These are phyloP conservation scores for Monilinia laxa DNA, from an alignment of 2,329 filamentous ascomycete genomes.

Conservation along the genomic window DNA sequence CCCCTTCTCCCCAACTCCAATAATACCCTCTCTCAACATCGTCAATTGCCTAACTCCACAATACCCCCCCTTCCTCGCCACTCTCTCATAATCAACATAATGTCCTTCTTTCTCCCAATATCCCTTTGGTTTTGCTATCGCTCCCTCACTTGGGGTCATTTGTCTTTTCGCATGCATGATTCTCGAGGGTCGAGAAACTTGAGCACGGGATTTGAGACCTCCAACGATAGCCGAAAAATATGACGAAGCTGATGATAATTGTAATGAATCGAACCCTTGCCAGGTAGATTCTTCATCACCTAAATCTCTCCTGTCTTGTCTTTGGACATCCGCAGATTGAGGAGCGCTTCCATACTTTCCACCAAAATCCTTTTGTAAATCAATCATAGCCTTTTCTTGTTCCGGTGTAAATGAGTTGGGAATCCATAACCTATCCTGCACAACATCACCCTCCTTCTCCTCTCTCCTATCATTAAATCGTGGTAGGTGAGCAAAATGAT, in stretches of 20 bases:
- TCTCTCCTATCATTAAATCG: conserved; percentile 58
- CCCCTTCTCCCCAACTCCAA: conserved; percentile 37
- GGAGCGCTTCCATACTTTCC: conserved; percentile 21
- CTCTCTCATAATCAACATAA: conserved; percentile 47
- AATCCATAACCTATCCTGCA: conserved; percentile 54
- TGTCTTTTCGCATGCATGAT: conserved; percentile 14
- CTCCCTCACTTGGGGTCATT: neutral
- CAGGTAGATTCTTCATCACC: conserved; percentile 15
- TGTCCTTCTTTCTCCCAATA: conserved; percentile 39
- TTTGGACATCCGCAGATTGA: conserved; percentile 6
- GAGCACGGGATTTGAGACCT: neutral
- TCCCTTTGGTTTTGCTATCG: conserved; percentile 23
- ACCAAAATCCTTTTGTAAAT: conserved; percentile 30
- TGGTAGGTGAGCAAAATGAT: conserved; percentile 56
- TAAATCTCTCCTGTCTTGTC: conserved; percentile 28
- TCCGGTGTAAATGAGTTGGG: conserved; percentile 34
- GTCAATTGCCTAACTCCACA: conserved; percentile 56
- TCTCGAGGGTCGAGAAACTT: neutral
- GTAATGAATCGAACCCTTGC: conserved; percentile 11
- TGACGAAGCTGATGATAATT: neutral
- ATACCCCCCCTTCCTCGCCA: conserved; percentile 53
- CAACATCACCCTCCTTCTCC: conserved; percentile 57
- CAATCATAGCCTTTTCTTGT: conserved; percentile 30
- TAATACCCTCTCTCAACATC: conserved; percentile 42
- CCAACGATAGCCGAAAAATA: conserved; percentile 17